These are phyloP conservation scores for Cyberlindnera meyerae DNA, from an alignment of 805 yeast genomes.

Conservation along the genomic window DNA sequence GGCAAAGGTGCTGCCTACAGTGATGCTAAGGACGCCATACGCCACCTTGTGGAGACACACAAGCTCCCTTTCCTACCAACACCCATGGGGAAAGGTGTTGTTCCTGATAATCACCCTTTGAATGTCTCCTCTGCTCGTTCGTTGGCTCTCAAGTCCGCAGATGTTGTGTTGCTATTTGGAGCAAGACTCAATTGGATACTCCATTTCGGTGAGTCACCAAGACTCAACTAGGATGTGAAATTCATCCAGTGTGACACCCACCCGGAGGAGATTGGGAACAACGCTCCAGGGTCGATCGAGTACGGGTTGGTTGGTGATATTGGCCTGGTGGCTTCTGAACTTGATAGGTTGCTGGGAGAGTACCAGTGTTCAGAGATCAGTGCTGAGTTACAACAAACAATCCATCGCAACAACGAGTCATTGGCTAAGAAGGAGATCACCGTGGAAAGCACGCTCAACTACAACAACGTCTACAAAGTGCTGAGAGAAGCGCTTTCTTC, in stretches of 20 bases:
- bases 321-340: constrained; percentile 33
- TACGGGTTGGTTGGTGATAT: constrained; percentile 57
- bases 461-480: constrained; percentile 49
- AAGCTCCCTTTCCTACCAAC: constrained; percentile 60
- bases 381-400: constrained; percentile 23
- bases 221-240: constrained; percentile 39
- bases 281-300: constrained; percentile 30
- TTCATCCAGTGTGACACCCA: constrained; percentile 55
- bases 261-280: constrained; percentile 49
- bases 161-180: constrained; percentile 56
- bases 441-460: constrained; percentile 30
- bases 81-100: constrained; percentile 75
- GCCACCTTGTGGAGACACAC: constrained; percentile 37
- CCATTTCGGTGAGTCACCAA: constrained; percentile 59
- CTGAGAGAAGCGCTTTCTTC: constrained; percentile 37
- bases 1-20: constrained; percentile 64
- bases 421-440: constrained; percentile 32
- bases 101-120: constrained; percentile 41
- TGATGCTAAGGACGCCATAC: constrained; percentile 35
- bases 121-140: constrained; percentile 65
- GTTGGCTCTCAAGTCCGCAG: constrained; percentile 50
- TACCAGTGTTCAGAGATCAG: constrained; percentile 33
- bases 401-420: constrained; percentile 27
- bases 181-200: constrained; percentile 72
- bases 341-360: constrained; percentile 25